These are phyloP conservation scores for Podosphaera leucotricha DNA, from an alignment of 2,329 filamentous ascomycete genomes.

Conservation along the genomic window DNA sequence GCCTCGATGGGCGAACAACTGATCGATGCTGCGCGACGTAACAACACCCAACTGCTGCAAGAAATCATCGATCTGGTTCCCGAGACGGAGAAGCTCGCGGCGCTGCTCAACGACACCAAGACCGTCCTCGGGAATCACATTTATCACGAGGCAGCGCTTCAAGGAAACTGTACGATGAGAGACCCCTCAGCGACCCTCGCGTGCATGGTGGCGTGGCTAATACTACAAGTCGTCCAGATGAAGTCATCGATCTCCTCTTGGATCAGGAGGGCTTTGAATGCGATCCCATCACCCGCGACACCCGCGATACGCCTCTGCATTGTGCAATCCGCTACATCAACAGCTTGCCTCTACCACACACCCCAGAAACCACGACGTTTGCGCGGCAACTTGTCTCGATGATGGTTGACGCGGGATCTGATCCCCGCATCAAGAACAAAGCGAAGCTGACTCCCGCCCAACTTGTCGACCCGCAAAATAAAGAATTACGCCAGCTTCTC, in stretches of 20 bases:
- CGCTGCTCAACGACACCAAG: conserved; percentile 63
- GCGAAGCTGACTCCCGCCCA: conserved; percentile 47
- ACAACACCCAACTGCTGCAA: conserved; percentile 68
- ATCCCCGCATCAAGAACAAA: conserved; percentile 42
- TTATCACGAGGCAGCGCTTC: conserved; percentile 68
- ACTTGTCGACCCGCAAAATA: conserved; percentile 49
- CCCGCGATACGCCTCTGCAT: conserved; percentile 61
- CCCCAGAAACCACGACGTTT: conserved; percentile 31
- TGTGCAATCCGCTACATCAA: conserved; percentile 58
- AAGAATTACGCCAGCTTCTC: conserved; percentile 35
- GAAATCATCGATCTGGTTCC: conserved; percentile 41
- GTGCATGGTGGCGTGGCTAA: neutral
- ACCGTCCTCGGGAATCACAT: conserved; percentile 74
- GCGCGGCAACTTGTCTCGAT: conserved; percentile 49
- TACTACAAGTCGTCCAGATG: conserved; percentile 26
- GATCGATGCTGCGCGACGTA: conserved; percentile 77
- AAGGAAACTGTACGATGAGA: conserved; percentile 52
- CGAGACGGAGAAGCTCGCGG: conserved; percentile 36
- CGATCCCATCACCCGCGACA: conserved; percentile 47
- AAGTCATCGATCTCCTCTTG: conserved; percentile 59
- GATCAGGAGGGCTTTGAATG: conserved; percentile 72
- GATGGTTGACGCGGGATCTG: conserved; percentile 58
- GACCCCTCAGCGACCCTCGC: neutral
- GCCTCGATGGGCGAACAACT: conserved; percentile 67
- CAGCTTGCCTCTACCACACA: conserved; percentile 22